Base-by-base conservation (phyloP, 257 asterid species). In the Gentiana dahurica region DNA sequence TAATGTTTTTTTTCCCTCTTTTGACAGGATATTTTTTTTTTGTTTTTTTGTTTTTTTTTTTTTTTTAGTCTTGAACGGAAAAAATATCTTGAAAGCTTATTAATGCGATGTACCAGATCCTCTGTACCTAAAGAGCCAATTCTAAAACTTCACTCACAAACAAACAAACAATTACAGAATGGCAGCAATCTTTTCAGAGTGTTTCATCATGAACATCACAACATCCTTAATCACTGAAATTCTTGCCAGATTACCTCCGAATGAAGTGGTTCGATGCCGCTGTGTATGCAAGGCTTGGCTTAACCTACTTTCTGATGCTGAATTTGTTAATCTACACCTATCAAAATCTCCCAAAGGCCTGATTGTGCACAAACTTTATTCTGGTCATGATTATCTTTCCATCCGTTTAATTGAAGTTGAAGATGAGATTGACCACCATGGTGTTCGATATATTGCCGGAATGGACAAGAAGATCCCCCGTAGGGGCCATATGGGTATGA, bases 201-300 rank as follows among this genome's bases (percentile, higher is more conserved):
- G 24, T 2, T 36, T 38, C 36, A 37, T 58, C 34, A 44, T 5
- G 7, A 7, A 60, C 57, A 73, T 73, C 50, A 70, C 81, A 11
- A 53, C 67, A 52, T 65, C 68, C 41, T 58, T 62, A 41, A 58
- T 48, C 46, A 10, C 57, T 7, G 36, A 73, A 39, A 74, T 78
- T 24, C 65, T 78, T 52, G 60, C 72, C 44, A 63, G 78, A 64
- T 59, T 78, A 13, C 79, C 77, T 3, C 2, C 60, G 13, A 55
- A 54, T 41, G 34, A 60, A 52, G 59, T 75, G 33, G 1, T 8
- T 4, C 46, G 11, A 0, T 68, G 73, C 71, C 69, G 65, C 34
- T 59, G 65, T 15, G 77, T 72, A 38, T 72, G 77, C 72, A 72
- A 67, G 62, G 5, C 64, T 24, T 75, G 73, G 77, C 57, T 60